A percentile compares a stretch with the other conserved stretches of the same genome.
phyloP scores from a whole-genome alignment of 768 basidiomycete species.

The Pisolithus microcarpus region DNA sequence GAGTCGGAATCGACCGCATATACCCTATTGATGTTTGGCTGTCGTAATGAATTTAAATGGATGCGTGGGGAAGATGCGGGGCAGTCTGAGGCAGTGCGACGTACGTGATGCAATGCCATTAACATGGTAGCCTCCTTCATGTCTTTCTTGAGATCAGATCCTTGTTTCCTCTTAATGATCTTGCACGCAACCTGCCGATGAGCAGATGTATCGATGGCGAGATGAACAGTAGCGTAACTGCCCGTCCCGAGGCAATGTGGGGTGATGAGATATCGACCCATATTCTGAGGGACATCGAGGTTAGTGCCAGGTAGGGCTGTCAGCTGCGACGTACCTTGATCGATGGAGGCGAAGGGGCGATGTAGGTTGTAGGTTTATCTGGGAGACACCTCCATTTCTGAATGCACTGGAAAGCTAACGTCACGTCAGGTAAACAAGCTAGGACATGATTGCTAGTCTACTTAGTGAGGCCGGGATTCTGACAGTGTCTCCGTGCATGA shows the following conservation, averaged over 20 bases:
- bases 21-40: slow-evolving; percentile 81
- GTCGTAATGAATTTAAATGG: neutral
- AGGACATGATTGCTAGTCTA: slow-evolving; percentile 14
- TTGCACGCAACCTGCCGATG: slow-evolving; percentile 80
- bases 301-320: neutral
- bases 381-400: slow-evolving; percentile 48
- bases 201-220: slow-evolving; percentile 58
- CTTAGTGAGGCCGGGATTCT: slow-evolving; percentile 63
- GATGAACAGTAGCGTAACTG: slow-evolving; percentile 75
- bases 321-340: slow-evolving; percentile 40
- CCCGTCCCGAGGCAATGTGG: slow-evolving; percentile 76
- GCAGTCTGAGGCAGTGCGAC: slow-evolving; percentile 9
- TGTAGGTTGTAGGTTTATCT: slow-evolving; percentile 46
- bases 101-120: slow-evolving; percentile 63
- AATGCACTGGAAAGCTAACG: slow-evolving; percentile 58
- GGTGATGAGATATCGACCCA: slow-evolving; percentile 67
- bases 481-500: slow-evolving; percentile 71
- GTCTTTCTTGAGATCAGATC: slow-evolving; percentile 35
- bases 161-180: slow-evolving; percentile 60
- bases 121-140: slow-evolving; percentile 78
- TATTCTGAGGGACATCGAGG: slow-evolving; percentile 31
- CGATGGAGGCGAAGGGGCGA: slow-evolving; percentile 45
- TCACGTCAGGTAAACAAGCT: neutral
- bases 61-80: neutral
- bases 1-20: slow-evolving; percentile 60